phyloP scores from a whole-genome alignment of 257 asterid species.

The Linaria vulgaris region DNA sequence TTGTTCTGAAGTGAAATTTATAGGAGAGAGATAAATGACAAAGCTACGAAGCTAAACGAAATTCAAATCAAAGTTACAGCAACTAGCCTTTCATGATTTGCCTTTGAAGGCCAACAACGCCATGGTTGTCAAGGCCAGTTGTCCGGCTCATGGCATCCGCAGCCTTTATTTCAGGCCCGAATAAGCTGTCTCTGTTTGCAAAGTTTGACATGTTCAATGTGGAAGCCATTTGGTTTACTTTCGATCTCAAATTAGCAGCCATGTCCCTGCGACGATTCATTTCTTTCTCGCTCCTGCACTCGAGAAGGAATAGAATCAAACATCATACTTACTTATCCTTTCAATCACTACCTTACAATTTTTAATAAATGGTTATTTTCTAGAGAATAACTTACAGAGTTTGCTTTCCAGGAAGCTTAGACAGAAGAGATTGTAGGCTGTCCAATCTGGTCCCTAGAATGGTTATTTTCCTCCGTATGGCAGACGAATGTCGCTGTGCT shows the following conservation, averaged over 20 bases:
- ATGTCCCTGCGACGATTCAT: slow-evolving; percentile 87
- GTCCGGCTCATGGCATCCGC: slow-evolving; percentile 82
- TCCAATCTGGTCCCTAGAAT: slow-evolving; percentile 85
- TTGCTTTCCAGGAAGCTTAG: slow-evolving; percentile 67
- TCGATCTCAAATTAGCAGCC: slow-evolving; percentile 64
- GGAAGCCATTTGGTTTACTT: slow-evolving; percentile 85
- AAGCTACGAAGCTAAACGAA: slow-evolving; percentile 14
- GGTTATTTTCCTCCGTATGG: slow-evolving; percentile 86
- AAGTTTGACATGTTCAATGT: slow-evolving; percentile 81
- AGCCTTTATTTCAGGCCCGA: slow-evolving; percentile 90
- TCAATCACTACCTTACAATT: not conserved
- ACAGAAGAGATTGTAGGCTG: slow-evolving; percentile 58
- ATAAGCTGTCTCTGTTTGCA: slow-evolving; percentile 87
- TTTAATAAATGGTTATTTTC: not conserved
- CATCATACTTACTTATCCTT: not conserved
- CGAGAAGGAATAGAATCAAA: slow-evolving; percentile 12
- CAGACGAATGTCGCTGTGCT: slow-evolving; percentile 80
- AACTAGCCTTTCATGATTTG: slow-evolving; percentile 85
- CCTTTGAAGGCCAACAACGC: slow-evolving; percentile 83
- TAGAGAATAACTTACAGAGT: slow-evolving; percentile 52
- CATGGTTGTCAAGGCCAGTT: slow-evolving; percentile 78
- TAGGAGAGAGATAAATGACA: slow-evolving; percentile 15
- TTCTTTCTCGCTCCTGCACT: slow-evolving; percentile 82
- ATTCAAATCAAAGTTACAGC: slow-evolving; percentile 17
- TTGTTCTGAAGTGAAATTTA: slow-evolving; percentile 57